Conservation (phyloP, 768 basidiomycete genomes). For the Leucosporidium creatinivorum region DNA sequence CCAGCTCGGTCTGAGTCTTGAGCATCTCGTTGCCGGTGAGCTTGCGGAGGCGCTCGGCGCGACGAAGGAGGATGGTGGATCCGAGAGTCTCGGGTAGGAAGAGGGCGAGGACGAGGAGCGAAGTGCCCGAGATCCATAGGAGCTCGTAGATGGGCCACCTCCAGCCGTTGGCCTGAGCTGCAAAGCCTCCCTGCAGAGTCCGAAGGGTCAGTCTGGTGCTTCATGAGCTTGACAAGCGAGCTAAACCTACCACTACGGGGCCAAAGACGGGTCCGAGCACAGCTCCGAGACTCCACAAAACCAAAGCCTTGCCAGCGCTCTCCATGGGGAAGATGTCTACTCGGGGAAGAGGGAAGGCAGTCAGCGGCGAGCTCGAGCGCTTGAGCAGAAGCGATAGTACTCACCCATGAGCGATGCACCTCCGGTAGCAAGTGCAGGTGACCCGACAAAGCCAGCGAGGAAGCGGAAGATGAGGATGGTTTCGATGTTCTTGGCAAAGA, state of each 20-base stretch:
- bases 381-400: not conserved
- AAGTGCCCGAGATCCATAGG: conserved; percentile 39
- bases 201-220: too few relatives aligned
- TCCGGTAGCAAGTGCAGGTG: conserved; percentile 43
- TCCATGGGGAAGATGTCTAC: not conserved
- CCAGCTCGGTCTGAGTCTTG: conserved; percentile 38
- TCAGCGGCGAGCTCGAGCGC: not conserved
- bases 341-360: not conserved
- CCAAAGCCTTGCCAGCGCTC: not conserved
- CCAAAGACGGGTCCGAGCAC: not conserved
- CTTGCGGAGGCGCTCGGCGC: conserved; percentile 43
- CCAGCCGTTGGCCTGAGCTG: conserved; percentile 41
- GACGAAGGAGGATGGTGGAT: conserved; percentile 41
- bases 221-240: too few relatives aligned
- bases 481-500: conserved; percentile 13
- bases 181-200: conserved; percentile 38
- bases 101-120: conserved; percentile 39
- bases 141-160: conserved; percentile 41
- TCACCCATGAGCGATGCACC: conserved; percentile 34
- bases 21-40: conserved; percentile 42
- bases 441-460: conserved; percentile 42
- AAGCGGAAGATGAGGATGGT: conserved; percentile 41
- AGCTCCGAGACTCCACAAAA: not conserved
- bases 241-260: too few relatives aligned
- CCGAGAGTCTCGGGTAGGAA: conserved; percentile 42